A percentile compares a stretch with the other conserved stretches of the same genome.
Evolutionary conservation across 2,329 filamentous ascomycete genomes (phyloP).

Genomic region (Shiraia bambusicola): DNA sequence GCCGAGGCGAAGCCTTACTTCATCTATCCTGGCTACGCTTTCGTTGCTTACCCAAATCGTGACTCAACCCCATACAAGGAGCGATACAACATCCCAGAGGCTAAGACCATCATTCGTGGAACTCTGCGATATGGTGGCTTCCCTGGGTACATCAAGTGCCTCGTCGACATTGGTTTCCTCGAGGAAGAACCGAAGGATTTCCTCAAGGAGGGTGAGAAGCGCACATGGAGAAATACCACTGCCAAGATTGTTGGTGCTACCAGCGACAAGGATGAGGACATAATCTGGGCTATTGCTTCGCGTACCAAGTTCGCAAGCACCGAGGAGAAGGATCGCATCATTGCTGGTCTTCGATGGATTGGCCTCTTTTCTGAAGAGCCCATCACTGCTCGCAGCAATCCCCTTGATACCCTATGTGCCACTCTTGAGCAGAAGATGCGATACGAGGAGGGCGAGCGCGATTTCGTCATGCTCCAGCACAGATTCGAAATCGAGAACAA

Average conservation of each 20-base stretch:
- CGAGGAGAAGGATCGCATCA: slow-evolving; percentile 69
- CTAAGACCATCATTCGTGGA: slow-evolving; percentile 79
- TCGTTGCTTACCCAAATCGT: slow-evolving; percentile 91
- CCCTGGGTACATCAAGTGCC: slow-evolving; percentile 82
- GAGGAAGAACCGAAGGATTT: slow-evolving; percentile 66
- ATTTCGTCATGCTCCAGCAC: slow-evolving; percentile 78
- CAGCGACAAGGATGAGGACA: slow-evolving; percentile 67
- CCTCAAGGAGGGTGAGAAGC: slow-evolving; percentile 60
- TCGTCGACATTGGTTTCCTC: slow-evolving; percentile 90
- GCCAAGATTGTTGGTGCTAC: slow-evolving; percentile 71
- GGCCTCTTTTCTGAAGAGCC: slow-evolving; percentile 66
- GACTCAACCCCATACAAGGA: slow-evolving; percentile 86
- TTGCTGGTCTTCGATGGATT: slow-evolving; percentile 73
- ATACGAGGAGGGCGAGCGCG: slow-evolving; percentile 78
- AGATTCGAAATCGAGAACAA: slow-evolving; percentile 82
- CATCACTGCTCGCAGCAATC: slow-evolving; percentile 73
- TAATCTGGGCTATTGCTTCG: slow-evolving; percentile 70
- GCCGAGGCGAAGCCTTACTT: slow-evolving; percentile 82
- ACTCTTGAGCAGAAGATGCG: slow-evolving; percentile 90
- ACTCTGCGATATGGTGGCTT: slow-evolving; percentile 87
- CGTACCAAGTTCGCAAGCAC: slow-evolving; percentile 71
- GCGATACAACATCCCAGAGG: slow-evolving; percentile 89
- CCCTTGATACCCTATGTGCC: slow-evolving; percentile 87
- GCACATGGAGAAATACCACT: slow-evolving; percentile 83
- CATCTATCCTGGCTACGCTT: slow-evolving; percentile 85